Percentiles rank a stretch among this genome's conserved stretches.
phyloP scores from a whole-genome alignment of 2,329 filamentous ascomycete genomes.

The Lanzia echinophila region DNA sequence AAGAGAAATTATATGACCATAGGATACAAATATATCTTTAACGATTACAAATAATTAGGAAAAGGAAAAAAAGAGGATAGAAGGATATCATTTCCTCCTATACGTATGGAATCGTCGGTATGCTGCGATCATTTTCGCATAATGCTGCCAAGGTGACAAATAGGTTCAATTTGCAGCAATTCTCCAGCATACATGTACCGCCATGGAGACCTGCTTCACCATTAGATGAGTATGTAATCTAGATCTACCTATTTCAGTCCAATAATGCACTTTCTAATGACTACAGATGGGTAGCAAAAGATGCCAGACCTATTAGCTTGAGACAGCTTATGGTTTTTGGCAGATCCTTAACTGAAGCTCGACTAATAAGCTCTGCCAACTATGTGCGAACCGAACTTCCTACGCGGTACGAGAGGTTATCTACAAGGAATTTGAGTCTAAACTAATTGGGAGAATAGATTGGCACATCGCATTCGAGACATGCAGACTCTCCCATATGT shows the following conservation, averaged over 20 bases:
- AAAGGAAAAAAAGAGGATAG: not conserved
- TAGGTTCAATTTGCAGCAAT: constrained; percentile 9
- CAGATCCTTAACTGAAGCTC: constrained; percentile 80
- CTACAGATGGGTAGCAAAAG: constrained; percentile 80
- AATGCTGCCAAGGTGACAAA: constrained; percentile 26
- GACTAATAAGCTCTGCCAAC: constrained; percentile 90
- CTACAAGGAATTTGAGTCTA: not conserved
- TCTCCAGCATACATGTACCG: constrained; percentile 23
- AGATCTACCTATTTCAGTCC: constrained; percentile 12
- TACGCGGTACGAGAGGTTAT: constrained; percentile 50
- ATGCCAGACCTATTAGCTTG: constrained; percentile 90
- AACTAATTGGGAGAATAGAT: constrained; percentile 40
- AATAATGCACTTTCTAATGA: constrained; percentile 11
- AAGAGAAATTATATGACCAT: no score
- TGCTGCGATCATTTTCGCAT: constrained; percentile 31
- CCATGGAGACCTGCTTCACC: constrained; percentile 59
- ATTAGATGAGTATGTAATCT: constrained; percentile 48
- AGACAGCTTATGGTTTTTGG: constrained; percentile 97
- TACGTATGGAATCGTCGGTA: constrained; percentile 30
- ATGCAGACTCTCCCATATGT: constrained; percentile 96
- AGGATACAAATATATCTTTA: not conserved
- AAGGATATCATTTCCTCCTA: constrained; percentile 3
- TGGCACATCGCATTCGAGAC: constrained; percentile 90
- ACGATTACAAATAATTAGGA: not conserved
- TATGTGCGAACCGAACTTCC: constrained; percentile 95